Evolutionary conservation across 495 filamentous ascomycete genomes (phyloP), one percentile per base, ranked within the genome.

Genomic region (Acidomyces sp.): DNA sequence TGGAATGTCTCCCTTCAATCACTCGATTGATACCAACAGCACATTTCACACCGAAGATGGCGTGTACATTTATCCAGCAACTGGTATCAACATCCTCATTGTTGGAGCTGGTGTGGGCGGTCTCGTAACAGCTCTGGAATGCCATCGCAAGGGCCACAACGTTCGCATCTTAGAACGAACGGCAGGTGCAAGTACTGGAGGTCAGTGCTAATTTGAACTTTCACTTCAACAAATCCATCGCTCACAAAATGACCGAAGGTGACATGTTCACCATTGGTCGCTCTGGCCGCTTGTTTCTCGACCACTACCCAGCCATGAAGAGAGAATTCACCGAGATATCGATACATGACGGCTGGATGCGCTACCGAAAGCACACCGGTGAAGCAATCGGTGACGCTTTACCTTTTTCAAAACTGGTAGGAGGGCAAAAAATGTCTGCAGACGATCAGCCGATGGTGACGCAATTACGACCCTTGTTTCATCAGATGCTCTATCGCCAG

Each of bases 81-180:
- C 58, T 15, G 72, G 72, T 15, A 74, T 78, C 44, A 62, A 71
- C 35, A 65, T 79, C 15, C 55, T 78, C n/a, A 67, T 79, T 33
- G 67, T 79, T 12, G 76, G 76, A 6, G 71, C 60, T 4, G 77
- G 77, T 29, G 67, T 80, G 22, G 77, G 67, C 25, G 77, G 77
- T 4, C 60, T 80, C 15, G 74, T 71, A 0, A 69, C 71, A 1
- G 67, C 72, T 13, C 67, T 80, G 13, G 76, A 81, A 59, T 75
- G 71, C 43, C 49, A 63, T 32, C 65, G 74, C 16, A 75, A 81
- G 55, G 77, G 75, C 3, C 75, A 81, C 43, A 68, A 62, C 27
- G 77, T 77, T 22, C 55, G 57, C 25, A 55, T 77, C 23, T 46
- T 77, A 9, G 73, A 77, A 52, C 60, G 65, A 7, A 19, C 26